Evolutionary conservation across 2,329 filamentous ascomycete genomes (phyloP).

Genomic region (Pleoardoris graminearum): DNA sequence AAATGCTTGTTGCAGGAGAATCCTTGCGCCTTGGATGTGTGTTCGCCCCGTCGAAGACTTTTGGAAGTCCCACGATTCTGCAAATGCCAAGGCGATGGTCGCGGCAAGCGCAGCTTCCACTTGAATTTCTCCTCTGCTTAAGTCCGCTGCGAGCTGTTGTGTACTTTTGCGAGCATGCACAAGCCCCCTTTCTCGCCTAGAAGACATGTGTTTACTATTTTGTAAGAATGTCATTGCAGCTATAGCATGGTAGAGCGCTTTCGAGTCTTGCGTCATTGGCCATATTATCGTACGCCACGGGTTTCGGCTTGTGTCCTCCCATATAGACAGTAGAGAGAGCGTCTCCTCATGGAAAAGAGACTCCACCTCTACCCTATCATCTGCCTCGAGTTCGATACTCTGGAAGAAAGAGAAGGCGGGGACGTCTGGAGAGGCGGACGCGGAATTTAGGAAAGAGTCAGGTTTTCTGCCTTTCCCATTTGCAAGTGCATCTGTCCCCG

Average conservation of each 20-base stretch:
- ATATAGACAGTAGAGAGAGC: conserved; percentile 69
- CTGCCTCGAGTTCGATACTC: conserved; percentile 18
- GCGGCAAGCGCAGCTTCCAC: conserved; percentile 67
- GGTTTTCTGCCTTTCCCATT: conserved; percentile 46
- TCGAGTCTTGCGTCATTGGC: conserved; percentile 64
- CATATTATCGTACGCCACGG: conserved; percentile 71
- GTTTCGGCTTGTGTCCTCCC: conserved; percentile 67
- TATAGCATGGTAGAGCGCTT: conserved; percentile 67
- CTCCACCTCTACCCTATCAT: conserved; percentile 62
- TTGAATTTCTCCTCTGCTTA: conserved; percentile 62
- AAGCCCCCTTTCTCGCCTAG: conserved; percentile 61
- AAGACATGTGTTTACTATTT: conserved; percentile 58
- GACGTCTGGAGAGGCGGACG: conserved; percentile 18
- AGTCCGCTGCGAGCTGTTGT: conserved; percentile 54
- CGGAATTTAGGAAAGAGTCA: conserved; percentile 46
- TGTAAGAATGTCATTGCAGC: conserved; percentile 70
- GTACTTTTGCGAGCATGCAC: conserved; percentile 67
- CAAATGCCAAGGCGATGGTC: conserved; percentile 66
- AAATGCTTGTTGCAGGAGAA: conserved; percentile 62
- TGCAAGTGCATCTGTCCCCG: not conserved
- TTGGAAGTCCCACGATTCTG: conserved; percentile 69
- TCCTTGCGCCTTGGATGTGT: conserved; percentile 66
- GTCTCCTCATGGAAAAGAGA: conserved; percentile 65
- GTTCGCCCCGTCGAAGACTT: conserved; percentile 64
- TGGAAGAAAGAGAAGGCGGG: conserved; percentile 3